Evolutionary conservation across 352 stramenopile genomes (phyloP).

Genomic region (Phytophthora nicotianae): DNA sequence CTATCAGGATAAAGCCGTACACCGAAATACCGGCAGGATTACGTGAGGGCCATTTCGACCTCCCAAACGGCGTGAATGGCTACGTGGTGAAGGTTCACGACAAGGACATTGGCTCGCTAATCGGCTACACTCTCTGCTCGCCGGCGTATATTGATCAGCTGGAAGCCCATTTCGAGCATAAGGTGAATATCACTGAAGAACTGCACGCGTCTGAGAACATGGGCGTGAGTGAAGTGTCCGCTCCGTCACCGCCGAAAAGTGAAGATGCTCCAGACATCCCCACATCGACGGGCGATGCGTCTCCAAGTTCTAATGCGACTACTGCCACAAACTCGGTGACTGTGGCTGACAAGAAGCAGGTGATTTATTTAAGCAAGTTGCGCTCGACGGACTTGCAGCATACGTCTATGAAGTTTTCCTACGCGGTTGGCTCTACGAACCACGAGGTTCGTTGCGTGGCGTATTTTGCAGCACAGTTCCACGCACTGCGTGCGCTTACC

Average conservation of each 20-base stretch:
- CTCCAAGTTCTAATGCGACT: constrained; percentile 9
- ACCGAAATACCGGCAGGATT: constrained; percentile 49
- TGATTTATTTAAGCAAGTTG: constrained; percentile 74
- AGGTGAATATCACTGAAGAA: constrained; percentile 58
- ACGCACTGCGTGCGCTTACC: constrained; percentile 71
- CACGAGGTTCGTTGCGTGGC: constrained; percentile 74
- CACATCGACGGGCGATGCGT: constrained; percentile 2
- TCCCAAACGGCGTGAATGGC: constrained; percentile 71
- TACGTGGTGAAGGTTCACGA: constrained; percentile 84
- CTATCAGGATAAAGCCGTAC: constrained; percentile 63
- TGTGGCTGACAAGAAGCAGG: constrained; percentile 43
- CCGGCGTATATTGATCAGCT: constrained; percentile 74
- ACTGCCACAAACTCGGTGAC: constrained; percentile 19
- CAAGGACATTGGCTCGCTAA: constrained; percentile 82
- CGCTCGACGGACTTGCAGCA: constrained; percentile 72
- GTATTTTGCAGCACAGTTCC: constrained; percentile 87
- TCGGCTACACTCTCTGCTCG: constrained; percentile 82
- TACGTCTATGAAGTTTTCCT: constrained; percentile 82
- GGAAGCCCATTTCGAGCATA: constrained; percentile 61
- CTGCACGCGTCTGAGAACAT: constrained; percentile 37
- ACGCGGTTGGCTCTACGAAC: constrained; percentile 48
- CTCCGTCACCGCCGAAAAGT: constrained; percentile 20
- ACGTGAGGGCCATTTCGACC: constrained; percentile 73
- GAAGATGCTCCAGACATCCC: constrained; percentile 20
- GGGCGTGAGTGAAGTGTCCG: constrained; percentile 24